phyloP scores from a whole-genome alignment of 202 grass and related monocot genomes.

The Zoysia matrella region DNA sequence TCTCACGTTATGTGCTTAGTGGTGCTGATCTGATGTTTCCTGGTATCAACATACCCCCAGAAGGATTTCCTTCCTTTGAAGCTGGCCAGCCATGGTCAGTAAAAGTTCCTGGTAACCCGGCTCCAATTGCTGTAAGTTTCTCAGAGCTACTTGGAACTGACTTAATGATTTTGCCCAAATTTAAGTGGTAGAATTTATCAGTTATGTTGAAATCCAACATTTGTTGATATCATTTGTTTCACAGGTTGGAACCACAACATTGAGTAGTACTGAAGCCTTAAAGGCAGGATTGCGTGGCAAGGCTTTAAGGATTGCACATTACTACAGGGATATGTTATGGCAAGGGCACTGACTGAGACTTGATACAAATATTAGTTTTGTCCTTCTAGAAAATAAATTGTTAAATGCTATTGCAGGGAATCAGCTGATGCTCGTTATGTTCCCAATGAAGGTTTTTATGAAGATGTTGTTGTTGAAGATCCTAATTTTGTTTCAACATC shows the following conservation, averaged over 20 bases:
- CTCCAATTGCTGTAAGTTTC: constrained; percentile 88
- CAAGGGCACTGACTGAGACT: constrained; percentile 52
- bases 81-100: constrained; percentile 91
- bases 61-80: constrained; percentile 83
- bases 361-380: constrained; percentile 12
- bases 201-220: constrained; percentile 25
- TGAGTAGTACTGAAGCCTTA: constrained; percentile 70
- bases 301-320: constrained; percentile 81
- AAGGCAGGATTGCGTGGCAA: constrained; percentile 89
- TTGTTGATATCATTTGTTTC: constrained; percentile 13
- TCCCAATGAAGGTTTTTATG: constrained; percentile 93
- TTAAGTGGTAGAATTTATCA: constrained; percentile 32
- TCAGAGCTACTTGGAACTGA: constrained; percentile 10
- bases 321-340: constrained; percentile 88
- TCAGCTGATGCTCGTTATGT: constrained; percentile 77
- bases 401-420: constrained; percentile 65
- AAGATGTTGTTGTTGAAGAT: constrained; percentile 89
- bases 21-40: constrained; percentile 99
- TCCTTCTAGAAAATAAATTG: constrained; percentile 3
- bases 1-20: constrained; percentile 77
- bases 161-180: background rate
- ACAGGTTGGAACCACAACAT: constrained; percentile 83
- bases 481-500: constrained; percentile 61
- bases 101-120: constrained; percentile 87
- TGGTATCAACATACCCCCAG: constrained; percentile 76